Percentiles rank a stretch among this genome's conserved stretches.
These are phyloP conservation scores for Mycena vulgaris DNA, from an alignment of 768 basidiomycete genomes.

Conservation along the genomic window DNA sequence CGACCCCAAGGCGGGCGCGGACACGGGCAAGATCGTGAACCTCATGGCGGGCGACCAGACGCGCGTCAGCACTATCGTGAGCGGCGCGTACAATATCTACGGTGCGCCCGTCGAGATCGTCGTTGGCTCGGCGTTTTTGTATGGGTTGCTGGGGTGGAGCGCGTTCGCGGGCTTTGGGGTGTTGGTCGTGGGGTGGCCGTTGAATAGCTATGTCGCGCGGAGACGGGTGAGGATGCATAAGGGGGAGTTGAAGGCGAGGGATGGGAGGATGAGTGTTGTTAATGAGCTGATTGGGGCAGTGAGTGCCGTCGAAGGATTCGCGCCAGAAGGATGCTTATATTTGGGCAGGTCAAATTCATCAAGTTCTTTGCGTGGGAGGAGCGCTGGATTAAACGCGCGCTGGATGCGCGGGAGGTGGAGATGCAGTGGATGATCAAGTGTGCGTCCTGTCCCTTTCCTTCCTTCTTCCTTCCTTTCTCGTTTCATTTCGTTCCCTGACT, in stretches of 20 bases:
- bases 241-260: constrained; percentile 72
- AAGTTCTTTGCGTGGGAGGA: constrained; percentile 91
- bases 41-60: constrained; percentile 89
- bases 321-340: too few species aligned
- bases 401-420: constrained; percentile 78
- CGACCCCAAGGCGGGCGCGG: constrained; percentile 83
- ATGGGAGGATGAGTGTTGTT: constrained; percentile 84
- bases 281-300: constrained; percentile 84
- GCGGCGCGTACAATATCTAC: constrained; percentile 31
- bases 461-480: not conserved
- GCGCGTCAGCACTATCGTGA: constrained; percentile 46
- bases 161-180: constrained; percentile 86
- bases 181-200: constrained; percentile 75
- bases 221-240: constrained; percentile 77
- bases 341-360: constrained; percentile 80
- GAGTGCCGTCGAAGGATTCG: too few species aligned
- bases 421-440: constrained; percentile 85
- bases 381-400: constrained; percentile 77
- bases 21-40: constrained; percentile 92
- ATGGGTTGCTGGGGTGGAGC: constrained; percentile 73
- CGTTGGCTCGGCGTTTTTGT: constrained; percentile 71
- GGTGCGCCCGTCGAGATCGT: constrained; percentile 73
- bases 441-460: constrained; percentile 41
- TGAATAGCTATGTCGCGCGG: constrained; percentile 77
- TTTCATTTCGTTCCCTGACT: not conserved